These are phyloP conservation scores for Geotrichum bryndzae DNA, from an alignment of 1,139 yeast genomes.

Conservation along the genomic window DNA sequence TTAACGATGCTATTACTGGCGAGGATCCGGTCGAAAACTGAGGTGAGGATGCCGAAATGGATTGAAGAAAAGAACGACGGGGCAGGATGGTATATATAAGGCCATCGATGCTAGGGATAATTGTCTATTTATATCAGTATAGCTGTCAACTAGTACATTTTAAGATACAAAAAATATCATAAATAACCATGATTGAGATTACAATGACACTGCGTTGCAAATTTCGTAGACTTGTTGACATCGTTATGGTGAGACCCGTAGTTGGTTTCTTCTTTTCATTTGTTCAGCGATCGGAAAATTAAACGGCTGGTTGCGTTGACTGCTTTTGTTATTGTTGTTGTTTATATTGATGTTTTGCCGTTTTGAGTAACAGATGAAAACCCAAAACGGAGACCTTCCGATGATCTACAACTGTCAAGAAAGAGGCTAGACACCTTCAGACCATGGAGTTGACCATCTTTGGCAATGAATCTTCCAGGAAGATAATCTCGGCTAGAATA, in stretches of 20 bases:
- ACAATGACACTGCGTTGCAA: no score
- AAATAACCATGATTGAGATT: neutral
- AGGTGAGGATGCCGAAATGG: neutral
- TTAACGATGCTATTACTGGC: neutral
- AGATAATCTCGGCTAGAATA: neutral
- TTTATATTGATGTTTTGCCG: neutral
- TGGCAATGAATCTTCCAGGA: neutral
- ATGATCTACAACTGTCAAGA: neutral
- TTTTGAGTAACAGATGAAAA: neutral
- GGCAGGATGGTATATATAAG: neutral
- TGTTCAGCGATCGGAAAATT: neutral
- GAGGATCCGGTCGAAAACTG: neutral
- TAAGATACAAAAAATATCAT: neutral
- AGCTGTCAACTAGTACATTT: neutral
- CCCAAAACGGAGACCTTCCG: neutral
- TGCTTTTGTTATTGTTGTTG: neutral
- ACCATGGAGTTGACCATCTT: neutral
- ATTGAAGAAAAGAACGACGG: neutral
- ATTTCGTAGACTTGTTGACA: neutral
- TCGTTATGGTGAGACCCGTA: neutral
- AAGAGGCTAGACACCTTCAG: neutral
- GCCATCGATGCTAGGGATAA: neutral
- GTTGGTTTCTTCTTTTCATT: neutral
- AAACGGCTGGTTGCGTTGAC: neutral
- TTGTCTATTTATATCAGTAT: neutral